Evolutionary conservation across 2,329 filamentous ascomycete species (phyloP).

Genomic region (Fusarium xylarioides): DNA sequence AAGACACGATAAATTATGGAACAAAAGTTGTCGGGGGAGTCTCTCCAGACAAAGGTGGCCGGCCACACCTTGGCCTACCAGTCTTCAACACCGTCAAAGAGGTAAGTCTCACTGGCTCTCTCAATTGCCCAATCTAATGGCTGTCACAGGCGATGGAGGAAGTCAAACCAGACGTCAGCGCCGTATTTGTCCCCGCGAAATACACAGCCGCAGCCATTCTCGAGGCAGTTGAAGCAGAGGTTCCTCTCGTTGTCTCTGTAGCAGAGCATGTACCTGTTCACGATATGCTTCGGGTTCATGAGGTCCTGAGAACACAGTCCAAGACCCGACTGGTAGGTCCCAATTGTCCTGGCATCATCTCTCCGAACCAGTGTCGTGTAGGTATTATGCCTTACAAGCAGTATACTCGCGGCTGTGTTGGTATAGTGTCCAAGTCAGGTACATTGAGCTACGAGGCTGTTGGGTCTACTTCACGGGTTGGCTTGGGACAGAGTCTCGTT

Average conservation of each 20-base stretch:
- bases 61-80: slow-evolving; percentile 47
- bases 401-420: slow-evolving; percentile 68
- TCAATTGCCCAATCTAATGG: neutral
- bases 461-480: slow-evolving; percentile 76
- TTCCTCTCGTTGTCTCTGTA: slow-evolving; percentile 80
- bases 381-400: slow-evolving; percentile 55
- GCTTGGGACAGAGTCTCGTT: slow-evolving; percentile 79
- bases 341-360: slow-evolving; percentile 85
- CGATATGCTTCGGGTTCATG: slow-evolving; percentile 76
- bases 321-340: slow-evolving; percentile 79
- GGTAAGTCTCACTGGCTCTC: slow-evolving; percentile 23
- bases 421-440: slow-evolving; percentile 82
- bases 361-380: slow-evolving; percentile 70
- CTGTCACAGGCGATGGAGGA: slow-evolving; percentile 44
- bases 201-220: slow-evolving; percentile 74
- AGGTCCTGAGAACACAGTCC: slow-evolving; percentile 75
- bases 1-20: slow-evolving; percentile 51
- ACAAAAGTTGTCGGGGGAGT: slow-evolving; percentile 52
- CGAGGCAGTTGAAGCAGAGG: slow-evolving; percentile 80
- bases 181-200: slow-evolving; percentile 77
- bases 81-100: slow-evolving; percentile 49
- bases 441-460: slow-evolving; percentile 85
- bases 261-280: slow-evolving; percentile 83
- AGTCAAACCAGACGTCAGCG: slow-evolving; percentile 69
- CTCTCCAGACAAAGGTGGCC: slow-evolving; percentile 49